Evolutionary conservation across 805 yeast genomes (phyloP).

Genomic region (Wickerhamiella shivajii): DNA sequence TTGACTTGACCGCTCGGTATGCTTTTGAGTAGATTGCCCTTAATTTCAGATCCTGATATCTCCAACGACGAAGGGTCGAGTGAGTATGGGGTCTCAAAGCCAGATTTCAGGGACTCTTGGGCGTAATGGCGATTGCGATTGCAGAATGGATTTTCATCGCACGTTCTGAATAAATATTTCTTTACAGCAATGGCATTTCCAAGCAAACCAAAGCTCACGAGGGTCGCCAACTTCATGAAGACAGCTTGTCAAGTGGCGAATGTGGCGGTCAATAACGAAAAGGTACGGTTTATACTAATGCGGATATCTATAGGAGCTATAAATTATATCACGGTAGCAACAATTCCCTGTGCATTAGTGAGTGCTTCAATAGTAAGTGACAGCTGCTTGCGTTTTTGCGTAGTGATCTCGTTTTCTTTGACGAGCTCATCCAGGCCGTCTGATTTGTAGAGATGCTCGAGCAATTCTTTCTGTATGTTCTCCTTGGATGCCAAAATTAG

Average conservation of each 20-base stretch:
- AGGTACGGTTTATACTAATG: no score
- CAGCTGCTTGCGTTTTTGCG: conserved; percentile 89
- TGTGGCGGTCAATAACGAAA: no score
- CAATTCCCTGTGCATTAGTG: conserved; percentile 79
- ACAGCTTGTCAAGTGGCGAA: no score
- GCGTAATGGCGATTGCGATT: conserved; percentile 62
- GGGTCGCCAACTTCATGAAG: no score
- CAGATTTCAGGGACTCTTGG: conserved; percentile 26
- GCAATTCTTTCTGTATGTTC: conserved; percentile 79
- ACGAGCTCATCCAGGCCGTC: conserved; percentile 62
- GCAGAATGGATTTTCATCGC: conserved; percentile 76
- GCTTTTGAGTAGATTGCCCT: conserved; percentile 23
- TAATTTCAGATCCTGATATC: neutral
- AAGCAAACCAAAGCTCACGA: no score
- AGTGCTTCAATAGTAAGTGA: conserved; percentile 88
- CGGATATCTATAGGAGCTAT: no score
- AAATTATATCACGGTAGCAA: no score
- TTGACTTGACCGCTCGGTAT: conserved; percentile 22
- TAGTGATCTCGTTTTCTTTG: conserved; percentile 80
- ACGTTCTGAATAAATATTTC: conserved; percentile 45
- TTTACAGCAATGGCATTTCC: conserved; percentile 16
- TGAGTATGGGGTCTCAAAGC: conserved; percentile 28
- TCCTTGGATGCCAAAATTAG: conserved; percentile 67
- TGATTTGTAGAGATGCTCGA: conserved; percentile 72
- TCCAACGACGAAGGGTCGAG: conserved; percentile 15